These are phyloP conservation scores for Kwoniella dejecticola DNA, from an alignment of 768 basidiomycete species.

Conservation along the genomic window DNA sequence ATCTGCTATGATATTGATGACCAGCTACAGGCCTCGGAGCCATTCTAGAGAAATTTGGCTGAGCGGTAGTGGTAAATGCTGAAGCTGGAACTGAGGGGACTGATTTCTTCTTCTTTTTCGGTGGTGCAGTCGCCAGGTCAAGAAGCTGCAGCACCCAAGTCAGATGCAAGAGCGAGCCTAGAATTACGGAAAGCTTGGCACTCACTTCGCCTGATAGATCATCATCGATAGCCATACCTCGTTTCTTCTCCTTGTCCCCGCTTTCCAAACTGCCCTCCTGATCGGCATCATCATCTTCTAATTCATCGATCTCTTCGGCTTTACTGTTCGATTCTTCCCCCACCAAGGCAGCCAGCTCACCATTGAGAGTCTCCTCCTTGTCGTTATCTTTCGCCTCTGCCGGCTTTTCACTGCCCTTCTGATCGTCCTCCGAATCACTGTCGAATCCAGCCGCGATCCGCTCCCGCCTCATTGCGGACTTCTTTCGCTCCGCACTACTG, in stretches of 20 bases:
- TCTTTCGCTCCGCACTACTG: constrained; percentile 21
- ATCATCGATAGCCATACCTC: constrained; percentile 21
- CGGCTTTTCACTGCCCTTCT: not conserved
- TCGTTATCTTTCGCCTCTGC: constrained; percentile 11
- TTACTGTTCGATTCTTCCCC: not conserved
- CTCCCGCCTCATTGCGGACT: constrained; percentile 12
- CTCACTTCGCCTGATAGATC: constrained; percentile 41
- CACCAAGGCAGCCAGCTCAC: constrained; percentile 17
- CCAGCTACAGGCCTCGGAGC: not conserved
- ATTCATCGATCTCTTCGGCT: constrained; percentile 30
- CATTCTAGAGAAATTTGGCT: not conserved
- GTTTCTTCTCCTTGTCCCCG: constrained; percentile 16
- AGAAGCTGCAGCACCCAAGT: constrained; percentile 17
- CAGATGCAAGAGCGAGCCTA: not conserved
- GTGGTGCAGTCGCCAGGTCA: constrained; percentile 34
- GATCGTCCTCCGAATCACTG: constrained; percentile 26
- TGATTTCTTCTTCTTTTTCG: constrained; percentile 36
- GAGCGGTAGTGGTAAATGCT: not conserved
- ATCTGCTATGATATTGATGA: constrained; percentile 4
- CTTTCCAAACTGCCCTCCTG: constrained; percentile 5
- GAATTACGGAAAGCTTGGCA: not conserved
- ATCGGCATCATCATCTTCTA: constrained; percentile 30
- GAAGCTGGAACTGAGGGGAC: not conserved
- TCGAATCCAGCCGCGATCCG: constrained; percentile 33
- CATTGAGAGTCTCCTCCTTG: constrained; percentile 3